Evolutionary conservation across 176 grass and related monocot species (phyloP).

Genomic region (Zizania latifolia): DNA sequence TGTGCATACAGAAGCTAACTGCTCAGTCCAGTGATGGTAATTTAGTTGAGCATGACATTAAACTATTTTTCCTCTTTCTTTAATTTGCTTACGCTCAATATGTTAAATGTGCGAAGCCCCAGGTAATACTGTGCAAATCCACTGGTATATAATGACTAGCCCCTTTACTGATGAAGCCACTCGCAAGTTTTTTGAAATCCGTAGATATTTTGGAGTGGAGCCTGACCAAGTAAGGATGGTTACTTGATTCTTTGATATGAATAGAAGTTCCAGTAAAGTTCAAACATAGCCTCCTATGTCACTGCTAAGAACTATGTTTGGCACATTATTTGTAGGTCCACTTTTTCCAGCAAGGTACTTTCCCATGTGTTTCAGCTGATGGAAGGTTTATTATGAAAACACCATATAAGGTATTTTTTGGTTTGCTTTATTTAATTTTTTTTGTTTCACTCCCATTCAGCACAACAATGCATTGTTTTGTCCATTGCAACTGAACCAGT

Average conservation of each 20-base stretch:
- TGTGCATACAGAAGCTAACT: too few relatives aligned
- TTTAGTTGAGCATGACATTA: not conserved
- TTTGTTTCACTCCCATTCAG: not conserved
- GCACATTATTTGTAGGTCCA: constrained; percentile 43
- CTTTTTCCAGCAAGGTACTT: constrained; percentile 79
- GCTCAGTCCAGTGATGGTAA: constrained; percentile 68
- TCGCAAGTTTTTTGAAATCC: constrained; percentile 60
- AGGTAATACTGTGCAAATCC: constrained; percentile 44
- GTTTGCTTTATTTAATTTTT: not conserved
- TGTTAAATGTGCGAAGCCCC: constrained; percentile 31
- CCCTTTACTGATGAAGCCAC: constrained; percentile 75
- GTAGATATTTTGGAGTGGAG: constrained; percentile 79
- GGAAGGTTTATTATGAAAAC: too few relatives aligned
- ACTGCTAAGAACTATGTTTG: not conserved
- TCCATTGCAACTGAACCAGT: not conserved
- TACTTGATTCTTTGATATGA: not conserved
- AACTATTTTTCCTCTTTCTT: not conserved
- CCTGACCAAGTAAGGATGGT: constrained; percentile 52
- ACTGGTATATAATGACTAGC: constrained; percentile 93
- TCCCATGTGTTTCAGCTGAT: constrained; percentile 76
- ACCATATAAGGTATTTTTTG: constrained; percentile 53
- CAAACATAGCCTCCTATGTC: not conserved
- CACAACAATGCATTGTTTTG: not conserved
- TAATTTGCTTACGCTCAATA: not conserved
- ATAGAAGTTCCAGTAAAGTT: not conserved